Evolutionary conservation across 352 stramenopile genomes (phyloP).

Genomic region (Globisporangium polare): DNA sequence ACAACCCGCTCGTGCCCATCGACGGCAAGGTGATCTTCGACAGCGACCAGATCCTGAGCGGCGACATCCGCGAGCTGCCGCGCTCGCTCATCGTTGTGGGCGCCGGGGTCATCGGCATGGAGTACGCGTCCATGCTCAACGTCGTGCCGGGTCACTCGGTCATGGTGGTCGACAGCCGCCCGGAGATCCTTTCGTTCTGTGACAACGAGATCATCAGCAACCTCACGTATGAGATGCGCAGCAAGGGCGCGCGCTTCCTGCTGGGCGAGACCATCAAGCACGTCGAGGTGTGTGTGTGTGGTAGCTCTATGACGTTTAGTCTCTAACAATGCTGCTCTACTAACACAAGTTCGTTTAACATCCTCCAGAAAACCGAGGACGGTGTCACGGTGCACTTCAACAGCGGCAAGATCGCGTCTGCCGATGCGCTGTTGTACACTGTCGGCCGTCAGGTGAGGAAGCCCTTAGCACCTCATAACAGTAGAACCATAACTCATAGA

Average conservation of each 20-base stretch:
- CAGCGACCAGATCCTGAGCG: conserved; percentile 77
- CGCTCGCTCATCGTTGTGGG: conserved; percentile 79
- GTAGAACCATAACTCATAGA: not conserved
- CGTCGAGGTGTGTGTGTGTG: conserved; percentile 44
- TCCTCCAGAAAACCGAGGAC: conserved; percentile 34
- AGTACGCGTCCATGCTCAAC: conserved; percentile 91
- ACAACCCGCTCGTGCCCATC: conserved; percentile 72
- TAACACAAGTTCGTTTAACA: not conserved
- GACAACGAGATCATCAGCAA: conserved; percentile 85
- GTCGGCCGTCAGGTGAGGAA: conserved; percentile 56
- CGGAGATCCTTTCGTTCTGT: conserved; percentile 81
- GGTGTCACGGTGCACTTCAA: conserved; percentile 73
- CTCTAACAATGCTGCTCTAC: not conserved
- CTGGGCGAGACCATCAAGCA: conserved; percentile 75
- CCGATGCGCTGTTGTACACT: conserved; percentile 79
- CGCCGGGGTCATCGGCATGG: conserved; percentile 88
- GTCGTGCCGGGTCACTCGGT: conserved; percentile 84
- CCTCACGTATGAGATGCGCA: conserved; percentile 88
- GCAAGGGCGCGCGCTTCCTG: conserved; percentile 83
- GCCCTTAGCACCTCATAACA: no score
- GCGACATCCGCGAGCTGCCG: conserved; percentile 59
- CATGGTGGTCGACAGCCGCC: conserved; percentile 80
- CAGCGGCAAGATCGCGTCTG: conserved; percentile 66
- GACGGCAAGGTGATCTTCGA: conserved; percentile 84
- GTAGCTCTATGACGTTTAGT: not conserved